Conservation (phyloP, 306 rosid genomes). For the Dalbergia cochinchinensis region DNA sequence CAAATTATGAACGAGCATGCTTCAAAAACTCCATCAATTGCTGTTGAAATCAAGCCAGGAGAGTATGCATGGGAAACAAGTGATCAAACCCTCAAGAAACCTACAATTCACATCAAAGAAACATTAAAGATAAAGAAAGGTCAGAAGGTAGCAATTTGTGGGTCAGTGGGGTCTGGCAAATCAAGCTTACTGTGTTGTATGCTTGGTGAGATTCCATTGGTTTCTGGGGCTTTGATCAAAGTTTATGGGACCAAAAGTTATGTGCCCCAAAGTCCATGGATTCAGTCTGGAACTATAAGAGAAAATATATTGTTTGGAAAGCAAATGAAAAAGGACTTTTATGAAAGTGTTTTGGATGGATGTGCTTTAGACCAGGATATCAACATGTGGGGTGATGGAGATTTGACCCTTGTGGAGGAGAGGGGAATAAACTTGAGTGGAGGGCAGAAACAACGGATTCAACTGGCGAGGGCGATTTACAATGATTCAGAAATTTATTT, state of each 20-base stretch:
- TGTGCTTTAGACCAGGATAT: slow-evolving; percentile 88
- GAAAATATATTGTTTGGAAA: slow-evolving; percentile 87
- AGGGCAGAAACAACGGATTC: slow-evolving; percentile 93
- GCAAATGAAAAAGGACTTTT: slow-evolving; percentile 62
- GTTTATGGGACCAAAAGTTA: slow-evolving; percentile 73
- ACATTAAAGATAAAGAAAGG: slow-evolving; percentile 67
- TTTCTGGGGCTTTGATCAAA: slow-evolving; percentile 67
- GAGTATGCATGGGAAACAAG: slow-evolving; percentile 80
- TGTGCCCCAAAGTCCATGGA: slow-evolving; percentile 97
- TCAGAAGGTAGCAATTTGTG: slow-evolving; percentile 87
- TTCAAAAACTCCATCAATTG: slow-evolving; percentile 50
- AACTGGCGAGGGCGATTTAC: slow-evolving; percentile 89
- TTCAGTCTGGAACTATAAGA: slow-evolving; percentile 86
- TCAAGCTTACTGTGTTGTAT: slow-evolving; percentile 82
- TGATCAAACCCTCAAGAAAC: slow-evolving; percentile 58
- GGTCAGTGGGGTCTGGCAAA: slow-evolving; percentile 91
- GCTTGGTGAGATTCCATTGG: slow-evolving; percentile 81
- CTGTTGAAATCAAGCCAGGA: slow-evolving; percentile 67
- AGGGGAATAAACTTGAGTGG: slow-evolving; percentile 96
- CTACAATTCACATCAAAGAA: slow-evolving; percentile 62
- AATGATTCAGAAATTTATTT: slow-evolving; percentile 87
- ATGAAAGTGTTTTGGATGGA: slow-evolving; percentile 72
- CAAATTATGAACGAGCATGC: slow-evolving; percentile 47
- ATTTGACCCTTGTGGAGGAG: slow-evolving; percentile 79
- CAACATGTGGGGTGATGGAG: slow-evolving; percentile 75